Base-by-base conservation (phyloP, 306 rosid species). In the Vicia sativa region DNA sequence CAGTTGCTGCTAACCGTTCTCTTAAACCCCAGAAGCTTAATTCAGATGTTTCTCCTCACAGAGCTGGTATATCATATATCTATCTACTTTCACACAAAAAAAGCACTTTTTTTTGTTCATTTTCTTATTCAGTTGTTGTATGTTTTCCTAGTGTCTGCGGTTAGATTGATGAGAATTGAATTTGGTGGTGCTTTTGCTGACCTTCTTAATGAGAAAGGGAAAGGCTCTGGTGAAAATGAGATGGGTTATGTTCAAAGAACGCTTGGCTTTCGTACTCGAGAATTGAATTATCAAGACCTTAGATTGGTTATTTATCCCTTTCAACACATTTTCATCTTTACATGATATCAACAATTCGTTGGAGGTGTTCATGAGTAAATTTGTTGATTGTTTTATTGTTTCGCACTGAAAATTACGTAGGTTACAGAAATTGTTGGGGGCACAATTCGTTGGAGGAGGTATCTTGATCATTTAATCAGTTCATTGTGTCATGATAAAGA, bases 131-230 rank as follows among this genome's bases (percentile, higher is more conserved):
- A 26, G 41, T 65, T 52, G 15, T 45, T 63, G 50, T 41, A 56
- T 65, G 18, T 16, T 48, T 48, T 52, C 64, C 35, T 49, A 91
- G 97, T 83, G 75, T 88, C 97, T 44, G 92, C 87, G 0, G 97
- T 91, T 80, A 86, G 97, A 45, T 73, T 91, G 77, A 91, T 91
- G 97, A 78, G 97, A 43, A 86, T 91, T 82, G 96, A 91, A 81
- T 44, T 88, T 43, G 97, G 97, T 11, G 96, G 97, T 78, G 96
- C 97, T 71, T 91, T 86, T 86, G 97, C 96, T 74, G 97, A 86
- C 67, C 97, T 91, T 81, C 82, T 91, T 39, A 91, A 91, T 64
- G 97, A 88, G 83, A 88, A 81, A 78, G 97, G 97, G 73, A 91
- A 91, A 70, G 97, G 97, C 67, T 91, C 96, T 15, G 97, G 97